Percentiles rank a stretch among this genome's conserved stretches.
Evolutionary conservation across 768 basidiomycete genomes (phyloP).

Genomic region (Rossbeevera mucosa): DNA sequence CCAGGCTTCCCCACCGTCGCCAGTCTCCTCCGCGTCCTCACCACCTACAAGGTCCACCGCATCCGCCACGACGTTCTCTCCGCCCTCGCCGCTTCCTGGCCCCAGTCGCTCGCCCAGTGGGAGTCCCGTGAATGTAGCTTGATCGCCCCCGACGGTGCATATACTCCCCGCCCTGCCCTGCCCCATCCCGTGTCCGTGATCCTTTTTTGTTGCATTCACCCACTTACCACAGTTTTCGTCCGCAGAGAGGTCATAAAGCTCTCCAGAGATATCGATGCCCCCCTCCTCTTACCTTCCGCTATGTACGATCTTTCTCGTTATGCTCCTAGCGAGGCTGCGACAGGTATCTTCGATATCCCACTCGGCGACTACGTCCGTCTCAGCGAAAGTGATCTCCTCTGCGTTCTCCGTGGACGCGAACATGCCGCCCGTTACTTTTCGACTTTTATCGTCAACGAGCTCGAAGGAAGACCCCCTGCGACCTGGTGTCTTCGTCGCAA

Average conservation of each 20-base stretch:
- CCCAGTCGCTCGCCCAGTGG: constrained; percentile 59
- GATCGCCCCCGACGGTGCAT: constrained; percentile 45
- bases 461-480: constrained; percentile 60
- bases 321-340: constrained; percentile 55
- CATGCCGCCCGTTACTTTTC: constrained; percentile 70
- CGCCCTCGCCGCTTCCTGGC: constrained; percentile 53
- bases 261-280: constrained; percentile 51
- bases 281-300: constrained; percentile 64
- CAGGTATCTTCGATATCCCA: constrained; percentile 42
- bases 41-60: constrained; percentile 57
- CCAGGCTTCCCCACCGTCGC: constrained; percentile 51
- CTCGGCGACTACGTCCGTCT: constrained; percentile 37
- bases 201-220: not conserved
- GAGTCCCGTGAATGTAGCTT: constrained; percentile 60
- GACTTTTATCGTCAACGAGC: constrained; percentile 69
- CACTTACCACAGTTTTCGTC: constrained; percentile 6
- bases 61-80: constrained; percentile 56
- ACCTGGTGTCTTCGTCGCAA: constrained; percentile 45
- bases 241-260: constrained; percentile 62
- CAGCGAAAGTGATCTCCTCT: constrained; percentile 52
- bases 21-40: constrained; percentile 56
- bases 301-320: constrained; percentile 78
- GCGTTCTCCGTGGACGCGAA: constrained; percentile 64
- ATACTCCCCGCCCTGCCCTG: constrained; percentile 49
- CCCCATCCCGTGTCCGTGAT: constrained; percentile 66